These are phyloP conservation scores for Ceratorhiza oryzae-sativae DNA, from an alignment of 1,284 basidiomycete genomes.

Conservation along the genomic window DNA sequence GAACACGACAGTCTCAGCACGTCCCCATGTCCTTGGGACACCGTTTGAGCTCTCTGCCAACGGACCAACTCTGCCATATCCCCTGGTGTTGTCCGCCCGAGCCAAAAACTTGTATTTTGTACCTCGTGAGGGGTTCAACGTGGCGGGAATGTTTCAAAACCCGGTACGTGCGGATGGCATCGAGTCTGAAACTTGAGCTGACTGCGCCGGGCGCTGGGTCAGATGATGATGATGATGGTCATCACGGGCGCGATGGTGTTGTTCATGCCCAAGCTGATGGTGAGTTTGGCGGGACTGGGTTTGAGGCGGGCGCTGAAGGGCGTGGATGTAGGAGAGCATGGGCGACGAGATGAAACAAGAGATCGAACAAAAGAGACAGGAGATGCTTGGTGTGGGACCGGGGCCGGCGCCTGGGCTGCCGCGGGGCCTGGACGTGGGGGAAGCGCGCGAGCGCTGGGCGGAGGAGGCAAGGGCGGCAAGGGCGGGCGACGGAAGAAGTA, in stretches of 20 bases:
- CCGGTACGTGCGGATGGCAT: constrained; percentile 11
- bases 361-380: constrained; percentile 22
- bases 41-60: constrained; percentile 38
- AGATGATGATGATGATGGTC: constrained; percentile 40
- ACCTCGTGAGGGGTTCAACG: constrained; percentile 35
- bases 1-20: constrained; percentile 25
- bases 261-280: constrained; percentile 40
- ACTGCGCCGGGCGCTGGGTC: background rate
- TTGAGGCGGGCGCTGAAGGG: background rate
- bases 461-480: constrained; percentile 27
- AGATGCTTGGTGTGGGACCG: constrained; percentile 31
- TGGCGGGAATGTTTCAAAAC: constrained; percentile 40
- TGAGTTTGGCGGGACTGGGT: constrained; percentile 16
- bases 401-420: constrained; percentile 16
- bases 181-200: background rate
- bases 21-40: constrained; percentile 37
- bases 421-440: constrained; percentile 18
- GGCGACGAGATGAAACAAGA: constrained; percentile 36
- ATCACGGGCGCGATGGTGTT: constrained; percentile 35
- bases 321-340: constrained; percentile 24
- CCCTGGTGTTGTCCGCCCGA: constrained; percentile 33
- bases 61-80: constrained; percentile 25
- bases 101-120: constrained; percentile 25
- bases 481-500: constrained; percentile 22
- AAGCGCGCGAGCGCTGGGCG: constrained; percentile 8